Evolutionary conservation across 2,329 filamentous ascomycete genomes (phyloP), one percentile per base, ranked within the genome.

Genomic region (Ophiostoma piceae): DNA sequence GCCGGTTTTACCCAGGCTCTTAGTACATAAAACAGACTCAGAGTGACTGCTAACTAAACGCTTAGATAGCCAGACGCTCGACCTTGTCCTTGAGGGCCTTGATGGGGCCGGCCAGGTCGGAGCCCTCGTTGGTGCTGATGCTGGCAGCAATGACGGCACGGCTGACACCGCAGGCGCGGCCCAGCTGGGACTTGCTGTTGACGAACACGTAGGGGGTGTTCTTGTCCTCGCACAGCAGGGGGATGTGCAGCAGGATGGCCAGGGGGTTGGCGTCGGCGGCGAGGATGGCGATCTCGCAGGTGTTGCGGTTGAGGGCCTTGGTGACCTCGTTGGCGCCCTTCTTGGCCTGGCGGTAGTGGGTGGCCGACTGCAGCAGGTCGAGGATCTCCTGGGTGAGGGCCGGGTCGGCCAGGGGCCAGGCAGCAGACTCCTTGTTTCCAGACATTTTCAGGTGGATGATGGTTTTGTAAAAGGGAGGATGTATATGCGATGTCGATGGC

Each of bases 71-170:
- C 75, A 97, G 86, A 76, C 94, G 88, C 86, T 98, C 94, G 70
- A 98, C 92, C 88, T 97, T 96, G 82, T 96, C 92, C 85, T 94
- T 96, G 77, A 97, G 85, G 74, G 89, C 85, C 76, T 91, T 87
- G 80, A 98, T 97, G 85, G 96, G 92, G 77, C 87, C 87, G 80
- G 90, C 91, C 72, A 98, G 85, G 80, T 97, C 94, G 77, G 88
- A 91, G 54, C 90, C 90, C 82, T 96, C 92, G 85, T 96, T 96
- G 80, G 90, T 93, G 75, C 92, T 97, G 81, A 98, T 96, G 77
- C 86, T 89, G 73, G 88, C 89, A 57, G 92, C 90, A 76, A 98
- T 97, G 72, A 98, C 94, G 70, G 92, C 85, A 71, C 94, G 87
- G 77, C 87, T 90, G 73, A 97, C 94, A 85, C 94, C 94, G 78